phyloP scores from a whole-genome alignment of 176 grass and related monocot genomes.

The Bolboschoenus planiculmis region DNA sequence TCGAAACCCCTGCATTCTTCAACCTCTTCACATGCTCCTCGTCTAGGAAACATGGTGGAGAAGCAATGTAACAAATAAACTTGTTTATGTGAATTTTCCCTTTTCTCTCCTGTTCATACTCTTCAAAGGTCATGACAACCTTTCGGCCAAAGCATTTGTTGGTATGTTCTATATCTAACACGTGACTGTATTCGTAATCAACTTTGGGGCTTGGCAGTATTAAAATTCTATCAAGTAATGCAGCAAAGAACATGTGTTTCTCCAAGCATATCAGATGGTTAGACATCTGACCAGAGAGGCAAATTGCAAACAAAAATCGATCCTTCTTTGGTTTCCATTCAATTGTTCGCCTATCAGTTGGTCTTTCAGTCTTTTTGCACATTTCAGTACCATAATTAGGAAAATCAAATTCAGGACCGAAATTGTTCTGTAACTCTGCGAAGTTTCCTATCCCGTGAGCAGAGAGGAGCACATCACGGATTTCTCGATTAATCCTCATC shows the following conservation, averaged over 20 bases:
- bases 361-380: slow-evolving; percentile 47
- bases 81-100: slow-evolving; percentile 85
- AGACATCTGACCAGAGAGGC: slow-evolving; percentile 87
- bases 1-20: slow-evolving; percentile 57
- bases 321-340: slow-evolving; percentile 93
- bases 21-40: slow-evolving; percentile 84
- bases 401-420: slow-evolving; percentile 35
- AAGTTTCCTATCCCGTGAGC: slow-evolving; percentile 36
- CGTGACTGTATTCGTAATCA: slow-evolving; percentile 62
- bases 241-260: slow-evolving; percentile 97
- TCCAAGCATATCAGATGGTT: slow-evolving; percentile 98
- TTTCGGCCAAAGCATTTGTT: slow-evolving; percentile 72
- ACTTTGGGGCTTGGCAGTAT: slow-evolving; percentile 74
- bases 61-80: slow-evolving; percentile 74
- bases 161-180: slow-evolving; percentile 81
- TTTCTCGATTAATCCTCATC: slow-evolving; percentile 86
- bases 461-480: slow-evolving; percentile 60
- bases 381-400: slow-evolving; percentile 31
- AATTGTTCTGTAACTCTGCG: slow-evolving; percentile 19
- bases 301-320: slow-evolving; percentile 67
- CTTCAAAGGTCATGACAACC: slow-evolving; percentile 72
- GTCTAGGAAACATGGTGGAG: slow-evolving; percentile 83
- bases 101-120: slow-evolving; percentile 49
- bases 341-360: slow-evolving; percentile 45
- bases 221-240: slow-evolving; percentile 62